Base-by-base conservation (phyloP, 2,329 filamentous ascomycete genomes). In the Cladosporium sp. region DNA sequence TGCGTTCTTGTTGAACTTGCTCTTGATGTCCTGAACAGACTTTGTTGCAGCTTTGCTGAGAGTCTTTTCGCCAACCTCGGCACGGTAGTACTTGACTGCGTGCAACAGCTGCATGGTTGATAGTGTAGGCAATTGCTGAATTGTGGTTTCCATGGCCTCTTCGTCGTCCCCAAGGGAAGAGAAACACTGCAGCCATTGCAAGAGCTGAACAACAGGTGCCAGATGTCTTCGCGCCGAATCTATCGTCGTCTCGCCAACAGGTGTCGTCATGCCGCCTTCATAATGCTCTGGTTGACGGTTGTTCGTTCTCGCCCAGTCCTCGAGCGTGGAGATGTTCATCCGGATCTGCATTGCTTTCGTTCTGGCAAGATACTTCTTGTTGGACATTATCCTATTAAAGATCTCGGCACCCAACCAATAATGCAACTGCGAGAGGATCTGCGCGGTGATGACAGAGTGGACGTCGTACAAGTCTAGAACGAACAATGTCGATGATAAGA, bases 271-370 rank as follows among this genome's bases (percentile, higher is more conserved):
- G 21, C 94, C 94, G 71, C 93, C 90, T 77, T 99, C 94, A 76
- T 92, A 98, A 78, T 98, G 94, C 75, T 98, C 95, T 1, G 95
- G 93, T 71, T 96, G 90, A 31, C 95, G 88, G 76, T 97, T 98
- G 79, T 99, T 99, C 18, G 87, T 85, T 33, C 94, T 86, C 1
- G 95, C 94, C 95, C 95, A 99, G 75, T 99, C 95, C 78, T 99
- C 95, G 23, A 99, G 82, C 8, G 89, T 90, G 0, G 95, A 98
- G 7, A 99, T 88, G 76, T 99, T 99, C 93, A 99, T 98, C 70
- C 95, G 91, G 72, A 99, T 98, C 77, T 99, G 95, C 95, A 99
- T 99, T 3, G 95, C 95, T 78, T 99, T 99, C 21, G 95, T 99
- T 62, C 95, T 87, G 6, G 95, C 94, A 11, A 99, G 84, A 74